Percentiles rank a stretch among this genome's conserved stretches.
Conservation (phyloP, 352 stramenopile species). For the Globisporangium echinulatum region DNA sequence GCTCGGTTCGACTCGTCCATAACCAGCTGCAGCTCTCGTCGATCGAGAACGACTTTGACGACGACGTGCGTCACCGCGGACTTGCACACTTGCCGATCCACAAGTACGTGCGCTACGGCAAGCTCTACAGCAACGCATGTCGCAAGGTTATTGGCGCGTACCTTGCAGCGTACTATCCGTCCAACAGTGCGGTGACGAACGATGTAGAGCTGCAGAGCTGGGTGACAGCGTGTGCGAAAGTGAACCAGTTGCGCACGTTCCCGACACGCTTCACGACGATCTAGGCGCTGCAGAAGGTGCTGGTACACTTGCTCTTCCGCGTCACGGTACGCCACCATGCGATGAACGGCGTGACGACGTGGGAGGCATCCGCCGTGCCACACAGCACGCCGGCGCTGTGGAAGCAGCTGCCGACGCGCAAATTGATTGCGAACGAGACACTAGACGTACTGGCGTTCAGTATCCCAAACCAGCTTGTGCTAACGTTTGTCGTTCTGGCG, state of each 20-base stretch:
- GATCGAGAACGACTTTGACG: slow-evolving; percentile 7
- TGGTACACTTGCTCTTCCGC: not conserved
- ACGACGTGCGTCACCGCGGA: slow-evolving; percentile 1
- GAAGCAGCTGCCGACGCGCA: slow-evolving; percentile 27
- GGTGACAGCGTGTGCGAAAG: slow-evolving; percentile 13
- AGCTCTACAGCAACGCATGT: not conserved
- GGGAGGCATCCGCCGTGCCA: slow-evolving; percentile 31
- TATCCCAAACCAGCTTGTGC: slow-evolving; percentile 21
- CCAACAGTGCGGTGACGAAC: not conserved
- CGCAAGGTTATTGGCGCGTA: not conserved
- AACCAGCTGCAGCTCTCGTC: not conserved
- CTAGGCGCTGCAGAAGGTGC: not conserved
- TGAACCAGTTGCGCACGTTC: slow-evolving; percentile 15
- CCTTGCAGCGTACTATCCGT: not conserved
- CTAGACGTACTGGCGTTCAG: slow-evolving; percentile 24
- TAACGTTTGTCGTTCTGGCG: not conserved
- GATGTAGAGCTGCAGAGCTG: slow-evolving; percentile 26
- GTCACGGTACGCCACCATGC: slow-evolving; percentile 36
- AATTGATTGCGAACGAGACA: slow-evolving; percentile 16
- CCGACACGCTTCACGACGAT: slow-evolving; percentile 10
- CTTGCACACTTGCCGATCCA: slow-evolving; percentile 3
- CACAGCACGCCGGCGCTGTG: slow-evolving; percentile 38
- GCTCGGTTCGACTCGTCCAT: not conserved
- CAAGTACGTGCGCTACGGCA: slow-evolving; percentile 3
- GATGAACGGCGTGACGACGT: slow-evolving; percentile 45